phyloP scores from a whole-genome alignment of 1,284 basidiomycete species.

The Uromyces viciae-fabae region DNA sequence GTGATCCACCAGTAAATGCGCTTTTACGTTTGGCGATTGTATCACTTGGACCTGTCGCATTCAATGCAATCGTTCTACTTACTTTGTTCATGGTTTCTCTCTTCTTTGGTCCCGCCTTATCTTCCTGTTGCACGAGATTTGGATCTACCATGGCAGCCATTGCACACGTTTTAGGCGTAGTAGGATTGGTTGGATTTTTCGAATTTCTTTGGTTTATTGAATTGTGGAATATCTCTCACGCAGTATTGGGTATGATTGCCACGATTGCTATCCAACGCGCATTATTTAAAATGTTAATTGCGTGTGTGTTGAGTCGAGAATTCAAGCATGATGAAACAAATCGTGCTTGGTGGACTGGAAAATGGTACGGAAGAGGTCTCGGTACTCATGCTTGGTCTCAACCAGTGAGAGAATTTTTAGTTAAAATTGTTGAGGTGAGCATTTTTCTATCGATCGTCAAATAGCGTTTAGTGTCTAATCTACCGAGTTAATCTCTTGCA shows the following conservation, averaged over 20 bases:
- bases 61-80: conserved; percentile 84
- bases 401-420: conserved; percentile 86
- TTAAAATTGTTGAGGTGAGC: conserved; percentile 81
- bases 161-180: conserved; percentile 71
- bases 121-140: conserved; percentile 68
- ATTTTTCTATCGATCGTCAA: background rate
- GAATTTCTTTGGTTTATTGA: conserved; percentile 97
- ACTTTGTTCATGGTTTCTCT: conserved; percentile 76
- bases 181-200: conserved; percentile 85
- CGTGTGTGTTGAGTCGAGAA: conserved; percentile 85
- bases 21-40: conserved; percentile 89
- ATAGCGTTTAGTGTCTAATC: background rate
- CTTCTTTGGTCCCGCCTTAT: conserved; percentile 44
- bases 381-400: conserved; percentile 83
- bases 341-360: conserved; percentile 94
- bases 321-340: conserved; percentile 98
- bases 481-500: background rate
- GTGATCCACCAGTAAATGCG: conserved; percentile 63
- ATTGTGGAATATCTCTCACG: conserved; percentile 83
- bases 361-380: conserved; percentile 88
- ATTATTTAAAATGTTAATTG: conserved; percentile 83
- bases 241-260: conserved; percentile 74
- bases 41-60: conserved; percentile 88
- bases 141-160: conserved; percentile 84
- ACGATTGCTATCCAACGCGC: conserved; percentile 83